A percentile compares a stretch with the other conserved stretches of the same genome.
phyloP scores from a whole-genome alignment of 345 rosid species.

The Fremontodendron californicum region DNA sequence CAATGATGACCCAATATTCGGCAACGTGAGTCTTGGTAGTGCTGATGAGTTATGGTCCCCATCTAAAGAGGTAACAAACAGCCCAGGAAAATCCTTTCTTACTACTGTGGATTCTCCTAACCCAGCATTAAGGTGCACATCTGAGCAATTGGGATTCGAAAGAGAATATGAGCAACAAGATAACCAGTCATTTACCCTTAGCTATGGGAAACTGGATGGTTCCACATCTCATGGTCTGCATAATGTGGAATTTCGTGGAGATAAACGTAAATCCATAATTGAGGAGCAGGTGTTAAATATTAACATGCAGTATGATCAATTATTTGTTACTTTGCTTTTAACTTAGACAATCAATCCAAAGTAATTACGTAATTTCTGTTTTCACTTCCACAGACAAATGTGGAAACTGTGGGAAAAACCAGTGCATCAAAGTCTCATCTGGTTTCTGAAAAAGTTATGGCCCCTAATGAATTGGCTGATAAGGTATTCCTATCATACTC shows the following conservation, averaged over 20 bases:
- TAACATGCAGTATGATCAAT: not conserved
- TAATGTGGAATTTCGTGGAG: constrained; percentile 33
- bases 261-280: constrained; percentile 22
- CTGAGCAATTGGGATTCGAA: constrained; percentile 35
- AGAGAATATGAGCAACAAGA: constrained; percentile 48
- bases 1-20: constrained; percentile 82
- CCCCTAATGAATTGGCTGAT: constrained; percentile 22
- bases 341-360: not conserved
- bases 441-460: constrained; percentile 21
- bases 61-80: constrained; percentile 52
- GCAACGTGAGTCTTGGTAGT: constrained; percentile 56
- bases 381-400: constrained; percentile 30
- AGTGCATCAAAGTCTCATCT: constrained; percentile 23
- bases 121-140: constrained; percentile 33
- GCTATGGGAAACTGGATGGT: constrained; percentile 37
- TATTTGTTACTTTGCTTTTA: not conserved
- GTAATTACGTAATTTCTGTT: not conserved
- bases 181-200: constrained; percentile 38
- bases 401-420: constrained; percentile 26
- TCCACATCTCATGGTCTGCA: constrained; percentile 40
- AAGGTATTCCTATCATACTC: constrained; percentile 29
- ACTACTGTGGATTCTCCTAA: constrained; percentile 43
- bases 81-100: constrained; percentile 48
- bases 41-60: constrained; percentile 79
- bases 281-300: constrained; percentile 54